These are phyloP conservation scores for Monosporozyma unispora DNA, from an alignment of 805 yeast species.

Conservation along the genomic window DNA sequence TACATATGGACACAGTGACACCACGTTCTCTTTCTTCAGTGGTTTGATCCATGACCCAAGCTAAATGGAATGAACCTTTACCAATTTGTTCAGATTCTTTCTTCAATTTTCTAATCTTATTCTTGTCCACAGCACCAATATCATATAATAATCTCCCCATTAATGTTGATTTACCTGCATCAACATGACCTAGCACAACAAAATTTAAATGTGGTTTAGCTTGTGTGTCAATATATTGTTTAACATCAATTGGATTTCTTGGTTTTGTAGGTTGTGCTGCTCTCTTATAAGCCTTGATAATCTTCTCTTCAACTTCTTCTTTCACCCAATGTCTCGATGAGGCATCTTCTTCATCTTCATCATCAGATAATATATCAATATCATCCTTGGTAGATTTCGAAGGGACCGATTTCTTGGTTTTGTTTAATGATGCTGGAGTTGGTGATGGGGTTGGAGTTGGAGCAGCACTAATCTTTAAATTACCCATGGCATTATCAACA, in stretches of 20 bases:
- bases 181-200: slow-evolving; percentile 98
- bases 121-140: slow-evolving; percentile 93
- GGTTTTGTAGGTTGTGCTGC: slow-evolving; percentile 26
- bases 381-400: slow-evolving; percentile 3
- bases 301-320: slow-evolving; percentile 11
- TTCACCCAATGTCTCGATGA: slow-evolving; percentile 7
- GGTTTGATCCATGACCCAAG: slow-evolving; percentile 99
- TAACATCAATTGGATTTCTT: slow-evolving; percentile 44
- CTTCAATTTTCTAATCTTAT: slow-evolving; percentile 93
- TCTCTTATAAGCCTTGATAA: slow-evolving; percentile 15
- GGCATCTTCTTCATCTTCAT: slow-evolving; percentile 10
- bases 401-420: background rate
- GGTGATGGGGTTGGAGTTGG: background rate
- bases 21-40: slow-evolving; percentile 98
- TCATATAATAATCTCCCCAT: slow-evolving; percentile 91
- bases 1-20: slow-evolving; percentile 97
- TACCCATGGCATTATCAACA: slow-evolving; percentile 3
- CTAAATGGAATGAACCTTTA: slow-evolving; percentile 96
- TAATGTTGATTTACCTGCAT: slow-evolving; percentile 98
- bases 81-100: slow-evolving; percentile 97
- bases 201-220: slow-evolving; percentile 93
- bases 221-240: slow-evolving; percentile 65
- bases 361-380: slow-evolving; percentile 14
- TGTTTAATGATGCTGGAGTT: background rate
- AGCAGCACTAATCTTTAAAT: background rate